Evolutionary conservation across 768 basidiomycete genomes (phyloP), one percentile per base, ranked within the genome.

Genomic region (Obba rivulosa): DNA sequence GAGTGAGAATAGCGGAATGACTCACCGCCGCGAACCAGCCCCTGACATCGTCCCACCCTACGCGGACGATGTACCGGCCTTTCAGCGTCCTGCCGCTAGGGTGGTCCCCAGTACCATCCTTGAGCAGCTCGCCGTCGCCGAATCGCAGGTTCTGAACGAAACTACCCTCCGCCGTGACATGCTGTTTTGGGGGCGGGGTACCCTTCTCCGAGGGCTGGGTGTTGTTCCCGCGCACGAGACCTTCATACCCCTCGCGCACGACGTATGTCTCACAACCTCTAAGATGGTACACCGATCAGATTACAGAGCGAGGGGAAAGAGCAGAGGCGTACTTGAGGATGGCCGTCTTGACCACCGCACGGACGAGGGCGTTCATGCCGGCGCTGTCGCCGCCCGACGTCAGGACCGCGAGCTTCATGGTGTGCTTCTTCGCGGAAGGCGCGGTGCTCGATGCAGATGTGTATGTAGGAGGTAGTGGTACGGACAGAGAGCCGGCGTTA

Each of bases 371-470:
- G 63, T 95, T 94, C 91, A 93, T 92, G 60, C 96, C 96, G 45
- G 96, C 94, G 69, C 89, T 92, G 75, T 99, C 96, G 62, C 96
- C 95, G 40, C 95, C 96, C 2, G 87, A 90, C 1, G 96, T 99
- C 55, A 98, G 80, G 43, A 95, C 86, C 1, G 94, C 95, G 63
- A 96, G 79, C 74, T 92, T 93, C 83, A 93, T 91, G 48, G 45
- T 51, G 23, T 40, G 43, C 16, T 39, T 25, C 38, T 51, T 38
- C 21, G 47, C 8, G 21, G 41, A 8, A 8, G 16, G n/a, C 22
- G 41, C 10, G 41, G 41, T 31, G 13, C 13, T 31, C 20, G 41
- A 8, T 34, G 43, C 20, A 14, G 34, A 37, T 22, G 23, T 46
- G 45, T 21, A 37, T 37, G 20, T 21, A 31, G 34, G 17, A 24